Evolutionary conservation across 225 moss, liverwort and hornwort genomes (phyloP), one percentile per base, ranked within the genome.

Genomic region (Sphagnum tenellum): DNA sequence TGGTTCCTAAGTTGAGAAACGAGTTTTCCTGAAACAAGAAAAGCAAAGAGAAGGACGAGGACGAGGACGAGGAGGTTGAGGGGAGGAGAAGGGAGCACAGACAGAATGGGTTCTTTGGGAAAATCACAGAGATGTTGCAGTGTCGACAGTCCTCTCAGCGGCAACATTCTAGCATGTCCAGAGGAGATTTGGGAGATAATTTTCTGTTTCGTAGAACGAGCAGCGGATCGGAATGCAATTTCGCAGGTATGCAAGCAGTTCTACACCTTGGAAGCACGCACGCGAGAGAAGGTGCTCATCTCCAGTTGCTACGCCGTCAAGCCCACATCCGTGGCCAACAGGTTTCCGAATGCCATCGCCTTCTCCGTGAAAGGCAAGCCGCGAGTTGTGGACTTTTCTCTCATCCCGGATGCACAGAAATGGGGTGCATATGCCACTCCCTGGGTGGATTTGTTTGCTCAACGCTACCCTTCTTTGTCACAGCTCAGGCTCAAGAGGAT

Each of bases 301-400:
- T 81, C 85, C 7, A 85, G 80, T 12, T 85, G 85, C 67, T 85
- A 85, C 48, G 78, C 81, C 9, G 71, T 85, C 6, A 46, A 49
- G 2, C 85, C 85, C 0, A 3, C 50, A 52, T 78, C 71, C 9
- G 61, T 85, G 0, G 64, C 52, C n/a, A 10, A 60, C 3, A 75
- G 85, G 3, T 85, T 85, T 46, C 85, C 81, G 0, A 75, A 76
- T 13, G 73, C 85, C 0, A 67, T 44, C 63, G 71, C 73, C 12
- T 60, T 85, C 50, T 77, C 73, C 48, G 76, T 85, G 59, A 85
- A 85, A 54, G 85, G 85, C 4, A 85, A 85, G 50, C 85, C 85
- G 13, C 75, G 85, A 1, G 80, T 85, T 7, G 81, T 81, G 4
- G 85, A 85, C 55, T 85, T 78, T 45, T 69, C 75, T 4, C 85